Evolutionary conservation across 208 protist species (phyloP).

Genomic region (Trypanosoma avium): DNA sequence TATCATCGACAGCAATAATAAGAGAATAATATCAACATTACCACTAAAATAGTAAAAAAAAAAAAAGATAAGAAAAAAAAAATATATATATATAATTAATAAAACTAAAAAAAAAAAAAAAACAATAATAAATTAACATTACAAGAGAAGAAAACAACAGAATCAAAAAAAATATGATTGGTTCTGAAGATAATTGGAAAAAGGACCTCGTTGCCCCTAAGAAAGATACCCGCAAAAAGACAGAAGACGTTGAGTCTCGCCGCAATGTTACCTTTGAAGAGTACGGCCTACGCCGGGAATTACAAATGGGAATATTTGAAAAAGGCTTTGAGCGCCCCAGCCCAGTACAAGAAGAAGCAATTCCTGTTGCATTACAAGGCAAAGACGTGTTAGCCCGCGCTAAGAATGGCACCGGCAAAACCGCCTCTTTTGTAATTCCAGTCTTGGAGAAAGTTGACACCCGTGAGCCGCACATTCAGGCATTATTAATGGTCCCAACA

Average conservation of each 20-base stretch:
- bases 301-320: constrained; percentile 99
- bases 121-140: constrained; percentile 3
- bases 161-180: constrained; percentile 16
- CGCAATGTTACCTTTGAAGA: constrained; percentile 98
- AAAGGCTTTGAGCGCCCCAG: constrained; percentile 98
- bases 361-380: constrained; percentile 96
- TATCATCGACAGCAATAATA: too few relatives aligned
- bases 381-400: constrained; percentile 98
- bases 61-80: constrained; percentile 20
- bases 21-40: neutral
- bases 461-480: constrained; percentile 93
- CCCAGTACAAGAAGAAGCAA: constrained; percentile 98
- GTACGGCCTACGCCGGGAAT: constrained; percentile 97
- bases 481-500: constrained; percentile 98
- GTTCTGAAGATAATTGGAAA: constrained; percentile 86
- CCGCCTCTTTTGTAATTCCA: constrained; percentile 98
- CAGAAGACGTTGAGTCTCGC: constrained; percentile 98
- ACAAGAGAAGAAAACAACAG: constrained; percentile 11
- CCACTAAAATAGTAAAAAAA: constrained; percentile 8
- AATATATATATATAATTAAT: neutral
- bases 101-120: constrained; percentile 18
- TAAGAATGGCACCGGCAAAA: constrained; percentile 99
- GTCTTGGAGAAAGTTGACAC: constrained; percentile 97
- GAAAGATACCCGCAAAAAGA: constrained; percentile 90
- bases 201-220: constrained; percentile 61